These are phyloP conservation scores for Bertia moriformis DNA, from an alignment of 2,329 filamentous ascomycete genomes.

Conservation along the genomic window DNA sequence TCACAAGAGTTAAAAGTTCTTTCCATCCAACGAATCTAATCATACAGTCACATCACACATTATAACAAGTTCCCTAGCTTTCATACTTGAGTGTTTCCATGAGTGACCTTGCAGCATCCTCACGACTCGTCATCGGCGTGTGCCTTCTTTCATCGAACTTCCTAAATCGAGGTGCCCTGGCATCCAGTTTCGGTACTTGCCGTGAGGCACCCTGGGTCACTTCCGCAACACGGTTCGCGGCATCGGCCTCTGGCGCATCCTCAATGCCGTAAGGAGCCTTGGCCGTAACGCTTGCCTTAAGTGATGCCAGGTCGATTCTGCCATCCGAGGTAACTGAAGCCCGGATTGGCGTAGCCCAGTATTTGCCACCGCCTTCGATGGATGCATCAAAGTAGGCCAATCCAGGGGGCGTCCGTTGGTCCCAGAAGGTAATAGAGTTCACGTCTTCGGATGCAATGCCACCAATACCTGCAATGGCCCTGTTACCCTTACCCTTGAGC, in stretches of 20 bases:
- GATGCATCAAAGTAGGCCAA: slow-evolving; percentile 24
- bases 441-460: slow-evolving; percentile 22
- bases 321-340: slow-evolving; percentile 27
- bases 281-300: slow-evolving; percentile 14
- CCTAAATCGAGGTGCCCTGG: too few species aligned
- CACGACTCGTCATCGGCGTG: too few species aligned
- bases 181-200: too few species aligned
- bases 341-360: slow-evolving; percentile 29
- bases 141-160: too few species aligned
- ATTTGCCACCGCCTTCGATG: slow-evolving; percentile 31
- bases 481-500: slow-evolving; percentile 10
- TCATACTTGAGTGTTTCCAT: too few species aligned
- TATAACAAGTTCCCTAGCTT: too few species aligned
- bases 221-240: too few species aligned
- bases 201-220: too few species aligned
- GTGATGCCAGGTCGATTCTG: slow-evolving; percentile 20
- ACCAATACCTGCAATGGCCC: slow-evolving; percentile 19
- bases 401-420: slow-evolving; percentile 21
- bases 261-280: slow-evolving; percentile 19
- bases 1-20: too few species aligned
- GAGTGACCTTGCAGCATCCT: too few species aligned
- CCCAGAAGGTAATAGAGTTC: slow-evolving; percentile 15
- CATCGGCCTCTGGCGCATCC: slow-evolving; percentile 15
- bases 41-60: too few species aligned
- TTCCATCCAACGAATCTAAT: too few species aligned